Evolutionary conservation across 176 grass and related monocot species (phyloP), one percentile per base, ranked within the genome.

Genomic region (Aegilops bicornis): DNA sequence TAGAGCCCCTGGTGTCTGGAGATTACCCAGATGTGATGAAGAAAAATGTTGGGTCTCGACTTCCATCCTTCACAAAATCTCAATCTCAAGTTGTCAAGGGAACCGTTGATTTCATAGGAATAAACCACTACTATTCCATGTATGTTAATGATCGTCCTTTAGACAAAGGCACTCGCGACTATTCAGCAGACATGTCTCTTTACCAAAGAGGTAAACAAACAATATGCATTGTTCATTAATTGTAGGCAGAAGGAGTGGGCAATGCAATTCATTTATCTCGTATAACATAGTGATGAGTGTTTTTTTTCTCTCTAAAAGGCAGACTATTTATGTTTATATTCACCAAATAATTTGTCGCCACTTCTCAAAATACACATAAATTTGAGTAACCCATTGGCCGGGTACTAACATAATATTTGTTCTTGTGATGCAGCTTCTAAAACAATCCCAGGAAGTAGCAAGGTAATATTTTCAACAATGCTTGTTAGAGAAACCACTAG

Each of bases 71-170:
- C 47, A 77, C 74, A 32, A 77, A 77, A 1, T 54, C 47, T 0
- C 43, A 76, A 20, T 76, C 73, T 30, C 24, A 76, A 76, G 14
- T 76, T 76, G 43, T 52, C 25, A 52, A 52, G 73, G 73, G 73
- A 30, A 0, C 73, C 52, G 9, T 76, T 52, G 73, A 76, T 52
- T 76, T 76, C 25, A 16, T 76, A 6, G 73, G 73, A 30, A 76
- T 76, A 76, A 76, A 76, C 47, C 73, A 76, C 79, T 95, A 92
- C 54, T 31, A 29, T 45, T 87, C 92, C 23, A 17, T 85, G 9
- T 94, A 94, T 68, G 86, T 89, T n/a, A 91, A 85, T 61, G 89
- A 94, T 68, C 72, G 76, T 23, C 88, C 79, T 20, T 63, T 77
- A 42, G 70, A 89, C 29, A 68, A 69, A 29, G 79, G 80, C 7